Conservation (phyloP, 2,329 filamentous ascomycete genomes). For the Curvularia verruculosa region DNA sequence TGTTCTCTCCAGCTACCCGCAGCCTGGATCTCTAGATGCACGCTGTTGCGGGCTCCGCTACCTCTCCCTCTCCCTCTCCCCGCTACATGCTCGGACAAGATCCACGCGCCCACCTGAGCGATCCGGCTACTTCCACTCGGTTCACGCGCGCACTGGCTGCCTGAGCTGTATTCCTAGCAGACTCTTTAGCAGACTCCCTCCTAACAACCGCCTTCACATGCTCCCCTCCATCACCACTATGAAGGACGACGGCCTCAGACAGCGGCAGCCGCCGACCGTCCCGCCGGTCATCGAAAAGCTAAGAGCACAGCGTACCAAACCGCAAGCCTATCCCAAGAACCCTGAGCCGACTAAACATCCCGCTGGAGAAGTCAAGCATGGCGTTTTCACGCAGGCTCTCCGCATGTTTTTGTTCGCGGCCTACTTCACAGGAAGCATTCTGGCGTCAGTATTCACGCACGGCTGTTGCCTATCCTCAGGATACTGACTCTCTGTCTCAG, state of each 20-base stretch:
- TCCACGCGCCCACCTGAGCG: conserved; percentile 22
- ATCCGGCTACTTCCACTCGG: conserved; percentile 7
- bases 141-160: conserved; percentile 18
- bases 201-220: conserved; percentile 4
- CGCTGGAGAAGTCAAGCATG: conserved; percentile 51
- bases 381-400: conserved; percentile 49
- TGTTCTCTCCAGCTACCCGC: not conserved
- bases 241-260: conserved; percentile 39
- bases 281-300: conserved; percentile 25
- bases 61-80: not conserved
- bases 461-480: conserved; percentile 19
- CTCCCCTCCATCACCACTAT: conserved; percentile 26
- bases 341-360: conserved; percentile 34
- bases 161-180: conserved; percentile 10
- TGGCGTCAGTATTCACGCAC: conserved; percentile 43
- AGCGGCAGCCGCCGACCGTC: conserved; percentile 41
- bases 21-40: conserved; percentile 8
- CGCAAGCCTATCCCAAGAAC: conserved; percentile 6
- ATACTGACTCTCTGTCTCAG: conserved; percentile 41
- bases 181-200: not conserved
- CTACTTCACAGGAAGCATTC: conserved; percentile 54
- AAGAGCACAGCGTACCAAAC: conserved; percentile 20
- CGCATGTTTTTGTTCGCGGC: conserved; percentile 53
- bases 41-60: conserved; percentile 11
- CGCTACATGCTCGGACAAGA: conserved; percentile 13